Percentiles rank a stretch among this genome's conserved stretches.
Conservation (phyloP, 1,139 yeast genomes). For the Kodamaea ohmeri region DNA sequence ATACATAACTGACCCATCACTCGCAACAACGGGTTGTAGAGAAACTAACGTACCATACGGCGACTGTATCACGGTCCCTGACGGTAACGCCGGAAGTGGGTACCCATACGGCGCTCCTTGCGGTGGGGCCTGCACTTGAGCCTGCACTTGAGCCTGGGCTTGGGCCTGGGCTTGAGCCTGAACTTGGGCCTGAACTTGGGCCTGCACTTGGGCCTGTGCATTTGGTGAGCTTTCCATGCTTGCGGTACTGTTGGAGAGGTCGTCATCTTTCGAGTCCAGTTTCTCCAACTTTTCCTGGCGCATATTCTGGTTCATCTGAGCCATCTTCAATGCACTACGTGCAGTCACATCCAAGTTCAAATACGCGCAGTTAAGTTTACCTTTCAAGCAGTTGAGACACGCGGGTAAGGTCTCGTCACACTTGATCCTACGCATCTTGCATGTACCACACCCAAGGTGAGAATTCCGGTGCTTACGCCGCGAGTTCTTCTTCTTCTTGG, state of each 20-base stretch:
- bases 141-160: conserved; percentile 9
- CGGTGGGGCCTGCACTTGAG: conserved; percentile 10
- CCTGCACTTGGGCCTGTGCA: conserved; percentile 6
- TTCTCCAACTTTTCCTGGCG: conserved; percentile 30
- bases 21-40: conserved; percentile 28
- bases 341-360: conserved; percentile 50
- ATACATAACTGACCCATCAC: conserved; percentile 19
- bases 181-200: conserved; percentile 10
- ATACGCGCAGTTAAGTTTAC: conserved; percentile 56
- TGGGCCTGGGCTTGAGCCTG: conserved; percentile 11
- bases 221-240: conserved; percentile 8
- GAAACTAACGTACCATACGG: conserved; percentile 23
- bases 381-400: conserved; percentile 59
- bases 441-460: conserved; percentile 63
- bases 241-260: conserved; percentile 1
- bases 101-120: conserved; percentile 13
- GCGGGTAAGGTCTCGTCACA: conserved; percentile 65
- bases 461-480: conserved; percentile 64
- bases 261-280: conserved; percentile 10
- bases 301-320: conserved; percentile 47
- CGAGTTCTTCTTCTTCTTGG: conserved; percentile 35
- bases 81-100: conserved; percentile 14
- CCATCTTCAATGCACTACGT: conserved; percentile 49
- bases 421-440: conserved; percentile 63
- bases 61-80: conserved; percentile 16